Conservation (phyloP, 2,329 filamentous ascomycete species). For the Xylaria digitata region DNA sequence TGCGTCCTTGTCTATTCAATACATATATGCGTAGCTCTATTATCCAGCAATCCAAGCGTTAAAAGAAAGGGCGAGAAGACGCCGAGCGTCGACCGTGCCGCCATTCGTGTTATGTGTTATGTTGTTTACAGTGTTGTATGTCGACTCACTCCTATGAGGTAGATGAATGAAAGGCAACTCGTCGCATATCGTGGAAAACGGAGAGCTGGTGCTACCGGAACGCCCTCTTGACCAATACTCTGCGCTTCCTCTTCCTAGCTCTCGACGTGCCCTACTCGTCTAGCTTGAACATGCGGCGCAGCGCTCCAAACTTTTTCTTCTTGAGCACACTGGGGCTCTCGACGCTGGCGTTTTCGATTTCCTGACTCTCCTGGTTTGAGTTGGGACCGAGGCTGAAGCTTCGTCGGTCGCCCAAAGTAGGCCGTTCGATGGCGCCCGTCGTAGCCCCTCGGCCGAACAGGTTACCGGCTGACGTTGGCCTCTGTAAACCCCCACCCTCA, state of each 20-base stretch:
- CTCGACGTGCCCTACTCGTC: conserved; percentile 57
- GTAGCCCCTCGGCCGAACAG: conserved; percentile 36
- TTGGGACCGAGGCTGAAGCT: conserved; percentile 47
- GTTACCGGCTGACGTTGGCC: conserved; percentile 49
- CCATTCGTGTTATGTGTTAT: background rate
- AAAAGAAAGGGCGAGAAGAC: background rate
- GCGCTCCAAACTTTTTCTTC: conserved; percentile 68
- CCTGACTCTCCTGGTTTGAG: conserved; percentile 38
- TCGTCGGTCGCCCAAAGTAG: conserved; percentile 40
- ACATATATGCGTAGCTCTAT: conserved; percentile 3
- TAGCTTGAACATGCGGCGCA: conserved; percentile 68
- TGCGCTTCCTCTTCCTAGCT: conserved; percentile 37
- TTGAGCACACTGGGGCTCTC: conserved; percentile 49
- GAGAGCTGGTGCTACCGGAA: conserved; percentile 18
- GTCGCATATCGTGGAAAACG: background rate
- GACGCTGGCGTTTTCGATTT: conserved; percentile 37
- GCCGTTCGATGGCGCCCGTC: conserved; percentile 30
- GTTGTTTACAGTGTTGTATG: background rate
- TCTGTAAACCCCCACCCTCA: conserved; percentile 62
- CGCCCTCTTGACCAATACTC: conserved; percentile 40
- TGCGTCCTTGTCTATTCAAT: conserved; percentile 19
- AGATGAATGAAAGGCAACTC: background rate
- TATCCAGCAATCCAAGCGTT: conserved; percentile 7
- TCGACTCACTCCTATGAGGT: background rate
- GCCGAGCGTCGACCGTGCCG: background rate